Evolutionary conservation across 2,329 filamentous ascomycete genomes (phyloP).

Genomic region (Dothistroma pini): DNA sequence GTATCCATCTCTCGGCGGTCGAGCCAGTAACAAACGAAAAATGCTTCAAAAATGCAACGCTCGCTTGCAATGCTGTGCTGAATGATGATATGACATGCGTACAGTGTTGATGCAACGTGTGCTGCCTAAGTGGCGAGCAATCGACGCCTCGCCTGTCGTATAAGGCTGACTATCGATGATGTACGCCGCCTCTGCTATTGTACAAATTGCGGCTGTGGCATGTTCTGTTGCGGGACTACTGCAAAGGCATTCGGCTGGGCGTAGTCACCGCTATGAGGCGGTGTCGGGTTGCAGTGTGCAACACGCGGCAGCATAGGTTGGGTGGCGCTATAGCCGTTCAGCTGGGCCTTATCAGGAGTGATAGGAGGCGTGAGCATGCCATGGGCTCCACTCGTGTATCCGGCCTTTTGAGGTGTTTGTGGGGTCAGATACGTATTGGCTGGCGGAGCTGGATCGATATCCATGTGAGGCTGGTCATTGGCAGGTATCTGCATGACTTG

Average conservation of each 20-base stretch:
- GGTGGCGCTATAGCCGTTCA: conserved; percentile 25
- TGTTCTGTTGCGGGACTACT: conserved; percentile 20
- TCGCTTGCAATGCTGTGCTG: conserved; percentile 32
- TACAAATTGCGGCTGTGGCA: conserved; percentile 31
- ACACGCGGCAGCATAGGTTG: conserved; percentile 25
- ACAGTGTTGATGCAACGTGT: conserved; percentile 27
- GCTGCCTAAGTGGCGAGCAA: conserved; percentile 8
- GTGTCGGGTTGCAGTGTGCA: conserved; percentile 30
- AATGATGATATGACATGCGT: conserved; percentile 28
- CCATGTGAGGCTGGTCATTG: conserved; percentile 24
- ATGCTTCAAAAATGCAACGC: conserved; percentile 31
- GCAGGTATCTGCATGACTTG: conserved; percentile 30
- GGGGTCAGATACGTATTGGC: conserved; percentile 55
- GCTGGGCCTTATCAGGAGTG: conserved; percentile 62
- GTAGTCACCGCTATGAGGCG: conserved; percentile 32
- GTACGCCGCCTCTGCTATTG: conserved; percentile 19
- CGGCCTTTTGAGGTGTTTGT: conserved; percentile 75
- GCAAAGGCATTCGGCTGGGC: conserved; percentile 22
- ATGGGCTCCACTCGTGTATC: conserved; percentile 62
- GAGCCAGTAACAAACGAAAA: conserved; percentile 27
- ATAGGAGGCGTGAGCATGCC: conserved; percentile 84
- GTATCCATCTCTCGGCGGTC: conserved; percentile 10
- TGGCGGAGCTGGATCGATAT: conserved; percentile 24
- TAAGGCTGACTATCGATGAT: neutral
- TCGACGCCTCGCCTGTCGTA: neutral